Base-by-base conservation (phyloP, 192 early-diverging fungal species). In the Backusella circina region DNA sequence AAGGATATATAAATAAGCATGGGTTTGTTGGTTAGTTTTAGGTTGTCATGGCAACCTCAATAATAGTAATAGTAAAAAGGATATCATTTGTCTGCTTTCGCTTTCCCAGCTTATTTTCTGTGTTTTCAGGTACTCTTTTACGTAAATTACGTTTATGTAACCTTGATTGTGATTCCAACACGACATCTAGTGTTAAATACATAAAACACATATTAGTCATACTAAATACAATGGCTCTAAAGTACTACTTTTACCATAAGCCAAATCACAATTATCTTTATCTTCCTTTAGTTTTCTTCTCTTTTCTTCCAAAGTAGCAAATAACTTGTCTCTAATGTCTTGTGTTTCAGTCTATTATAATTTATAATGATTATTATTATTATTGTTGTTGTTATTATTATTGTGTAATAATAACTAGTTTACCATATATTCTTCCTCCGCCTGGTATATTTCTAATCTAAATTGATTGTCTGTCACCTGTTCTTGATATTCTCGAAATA, bases 241-340 rank as follows among this genome's bases (percentile, higher is more conserved):
- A 13, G 64, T 10, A 26, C 13, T 12, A 61, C 3, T 83, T 79
- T 65, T 86, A 90, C 86, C 89, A 77, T 85, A 85, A n/a, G 83
- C 75, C 16, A 94, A 85, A 76, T 95, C 94, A 85, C 93, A 82
- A 77, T 89, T 93, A 70, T 95, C 95, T 75, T 92, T 92, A 64
- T 97, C 95, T 65, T 97, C 95, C 23, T 87, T 87, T 44, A 95
- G 79, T 51, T 91, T 91, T 37, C 87, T 82, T 72, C 92, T 90
- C 51, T 91, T 90, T 30, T 91, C 91, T 72, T 97, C 95, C 35
- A 97, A 87, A 18, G 86, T 88, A 23, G 84, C 83, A 68, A 94
- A 85, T 77, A 97, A 89, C 78, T 89, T 90, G 33, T 95, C 93
- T 47, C 89, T 84, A 18, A 95, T 72, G 3, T 85, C 87, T 71